Base-by-base conservation (phyloP, 768 basidiomycete genomes). In the Suillus sp. region DNA sequence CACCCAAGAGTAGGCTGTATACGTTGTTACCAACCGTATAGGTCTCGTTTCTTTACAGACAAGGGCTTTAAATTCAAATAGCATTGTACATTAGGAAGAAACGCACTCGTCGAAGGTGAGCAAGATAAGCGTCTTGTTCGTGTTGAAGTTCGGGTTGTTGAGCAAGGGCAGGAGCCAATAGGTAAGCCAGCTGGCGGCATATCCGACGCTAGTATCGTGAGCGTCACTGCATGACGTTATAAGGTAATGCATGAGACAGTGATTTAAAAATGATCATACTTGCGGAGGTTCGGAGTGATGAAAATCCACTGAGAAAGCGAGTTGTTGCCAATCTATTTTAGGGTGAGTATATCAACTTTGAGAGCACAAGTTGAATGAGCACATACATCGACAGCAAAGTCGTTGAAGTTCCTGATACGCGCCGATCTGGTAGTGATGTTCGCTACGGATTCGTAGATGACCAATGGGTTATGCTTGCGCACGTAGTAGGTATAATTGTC, bases 51-150 rank as follows among this genome's bases (percentile, higher is more conserved):
- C 73, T 56, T 37, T 74, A 25, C 2, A 34, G 27, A n/a, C 16
- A 42, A 38, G 14, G 37, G 18, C 18, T 25, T 62, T 18, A 18
- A 16, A 25, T 50, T 27, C 55, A 38, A 56, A 22, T 18, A 27
- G 4, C 55, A 27, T 56, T 5, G 18, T 38, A 2, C 30, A 11
- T 43, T 16, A 13, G 34, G n/a, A 34, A 25, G 43, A 65, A 62
- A 78, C 81, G 45, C 75, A 85, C 74, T 89, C 87, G 60, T 90
- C 88, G 60, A 89, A 89, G 0, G 86, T 88, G 59, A 89, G 67
- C 10, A 87, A 67, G 67, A 89, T 83, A 58, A 90, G 75, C 0
- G 88, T 88, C 25, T 70, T 74, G 55, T 79, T 72, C 62, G 75
- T 79, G 71, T 89, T 88, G 75, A 90, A 88, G 59, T 75, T 73